Evolutionary conservation across 371 early-diverging fungal species (phyloP).

Genomic region (Coemansia sp.): DNA sequence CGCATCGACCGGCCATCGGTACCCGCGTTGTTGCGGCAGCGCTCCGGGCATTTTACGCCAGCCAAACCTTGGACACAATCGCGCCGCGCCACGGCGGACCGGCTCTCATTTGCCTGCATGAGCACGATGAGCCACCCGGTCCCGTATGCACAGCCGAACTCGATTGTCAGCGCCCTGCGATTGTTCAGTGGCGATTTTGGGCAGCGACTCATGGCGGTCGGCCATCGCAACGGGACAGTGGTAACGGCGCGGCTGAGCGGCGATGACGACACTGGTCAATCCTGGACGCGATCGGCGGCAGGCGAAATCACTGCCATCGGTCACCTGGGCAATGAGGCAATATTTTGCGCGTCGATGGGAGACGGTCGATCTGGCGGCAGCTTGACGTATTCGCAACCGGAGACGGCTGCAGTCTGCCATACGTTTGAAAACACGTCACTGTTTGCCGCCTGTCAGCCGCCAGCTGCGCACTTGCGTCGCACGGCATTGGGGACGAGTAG

Average conservation of each 20-base stretch:
- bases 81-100: neutral
- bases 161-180: constrained; percentile 14
- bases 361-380: constrained; percentile 10
- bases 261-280: neutral
- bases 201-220: constrained; percentile 8
- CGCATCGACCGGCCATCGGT: constrained; percentile 1
- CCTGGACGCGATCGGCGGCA: neutral
- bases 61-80: neutral
- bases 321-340: neutral
- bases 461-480: neutral
- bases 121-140: neutral
- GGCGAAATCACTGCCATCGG: constrained; percentile 25
- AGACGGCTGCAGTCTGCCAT: no score
- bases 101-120: constrained; percentile 5
- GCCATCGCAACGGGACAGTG: constrained; percentile 7
- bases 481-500: constrained; percentile 11
- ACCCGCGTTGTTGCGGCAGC: constrained; percentile 17
- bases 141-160: neutral
- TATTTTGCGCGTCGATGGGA: constrained; percentile 22
- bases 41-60: constrained; percentile 2
- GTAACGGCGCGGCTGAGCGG: neutral
- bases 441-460: constrained; percentile 11
- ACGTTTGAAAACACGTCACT: neutral
- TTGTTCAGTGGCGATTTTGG: neutral
- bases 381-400: neutral